Percentiles rank a stretch among this genome's conserved stretches.
Conservation (phyloP, 257 asterid species). For the Nicotiana paniculata region DNA sequence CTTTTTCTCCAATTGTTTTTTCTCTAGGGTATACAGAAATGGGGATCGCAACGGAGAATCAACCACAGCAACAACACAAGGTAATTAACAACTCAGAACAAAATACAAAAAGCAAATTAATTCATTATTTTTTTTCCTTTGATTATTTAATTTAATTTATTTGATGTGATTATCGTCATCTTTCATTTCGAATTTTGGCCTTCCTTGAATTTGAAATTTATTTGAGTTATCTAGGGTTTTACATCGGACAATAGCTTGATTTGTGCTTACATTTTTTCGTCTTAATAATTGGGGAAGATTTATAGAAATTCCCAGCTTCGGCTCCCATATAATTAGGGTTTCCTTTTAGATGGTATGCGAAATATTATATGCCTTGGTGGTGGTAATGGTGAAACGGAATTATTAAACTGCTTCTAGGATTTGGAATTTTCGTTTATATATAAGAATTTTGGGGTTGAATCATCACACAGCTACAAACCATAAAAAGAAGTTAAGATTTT, state of each 20-base stretch:
- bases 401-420: not conserved
- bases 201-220: not conserved
- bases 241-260: not conserved
- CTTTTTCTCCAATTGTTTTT: not conserved
- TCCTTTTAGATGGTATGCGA: not conserved
- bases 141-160: not conserved
- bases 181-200: not conserved
- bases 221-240: not conserved
- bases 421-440: not conserved
- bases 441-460: not conserved
- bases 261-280: not conserved
- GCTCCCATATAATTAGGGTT: not conserved
- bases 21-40: constrained; percentile 15
- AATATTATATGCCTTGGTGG: not conserved
- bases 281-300: not conserved
- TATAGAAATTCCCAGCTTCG: not conserved
- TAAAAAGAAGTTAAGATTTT: not conserved
- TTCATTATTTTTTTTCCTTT: not conserved
- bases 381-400: not conserved
- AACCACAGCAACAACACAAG: constrained; percentile 43
- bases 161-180: not conserved
- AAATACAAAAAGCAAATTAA: not conserved
- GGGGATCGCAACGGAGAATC: constrained; percentile 49
- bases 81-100: constrained; percentile 17
- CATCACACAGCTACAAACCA: not conserved